A percentile compares a stretch with the other conserved stretches of the same genome.
Evolutionary conservation across 208 protist genomes (phyloP).

Genomic region (Leishmania aethiopica): DNA sequence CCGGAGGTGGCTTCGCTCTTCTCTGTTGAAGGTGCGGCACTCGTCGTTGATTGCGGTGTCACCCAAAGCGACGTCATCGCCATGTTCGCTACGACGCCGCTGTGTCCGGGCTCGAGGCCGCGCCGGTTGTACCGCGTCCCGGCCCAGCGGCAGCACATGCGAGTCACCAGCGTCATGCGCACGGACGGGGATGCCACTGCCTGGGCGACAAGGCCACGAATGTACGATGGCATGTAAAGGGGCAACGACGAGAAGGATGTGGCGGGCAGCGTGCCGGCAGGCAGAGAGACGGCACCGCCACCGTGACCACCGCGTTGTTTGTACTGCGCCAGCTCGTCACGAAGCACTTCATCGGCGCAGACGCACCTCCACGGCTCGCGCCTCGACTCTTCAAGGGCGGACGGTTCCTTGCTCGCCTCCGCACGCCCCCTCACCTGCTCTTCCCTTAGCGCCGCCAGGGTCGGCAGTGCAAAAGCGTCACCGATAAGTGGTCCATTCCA

Average conservation of each 20-base stretch:
- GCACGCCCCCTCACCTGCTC: neutral
- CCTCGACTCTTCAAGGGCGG: neutral
- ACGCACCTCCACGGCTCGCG: slow-evolving; percentile 19
- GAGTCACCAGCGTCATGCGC: slow-evolving; percentile 56
- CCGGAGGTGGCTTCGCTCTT: neutral
- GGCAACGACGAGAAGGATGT: slow-evolving; percentile 19
- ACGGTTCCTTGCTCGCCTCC: neutral
- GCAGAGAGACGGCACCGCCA: neutral
- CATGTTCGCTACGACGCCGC: slow-evolving; percentile 82
- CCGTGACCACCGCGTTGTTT: neutral
- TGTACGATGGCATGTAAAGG: slow-evolving; percentile 61
- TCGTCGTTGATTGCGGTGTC: slow-evolving; percentile 12
- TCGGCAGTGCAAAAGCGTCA: slow-evolving; percentile 26
- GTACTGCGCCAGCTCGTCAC: slow-evolving; percentile 12
- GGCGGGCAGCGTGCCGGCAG: neutral
- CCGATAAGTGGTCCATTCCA: slow-evolving; percentile 33
- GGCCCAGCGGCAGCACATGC: slow-evolving; percentile 71
- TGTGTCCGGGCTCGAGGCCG: slow-evolving; percentile 63
- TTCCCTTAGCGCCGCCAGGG: slow-evolving; percentile 3
- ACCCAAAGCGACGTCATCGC: slow-evolving; percentile 74
- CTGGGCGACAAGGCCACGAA: slow-evolving; percentile 54
- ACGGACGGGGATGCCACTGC: slow-evolving; percentile 14
- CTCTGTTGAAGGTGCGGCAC: neutral
- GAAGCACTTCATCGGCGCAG: slow-evolving; percentile 27
- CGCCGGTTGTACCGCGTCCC: slow-evolving; percentile 89